Base-by-base conservation (phyloP, 345 rosid genomes). In the Eucalyptus curtisii region DNA sequence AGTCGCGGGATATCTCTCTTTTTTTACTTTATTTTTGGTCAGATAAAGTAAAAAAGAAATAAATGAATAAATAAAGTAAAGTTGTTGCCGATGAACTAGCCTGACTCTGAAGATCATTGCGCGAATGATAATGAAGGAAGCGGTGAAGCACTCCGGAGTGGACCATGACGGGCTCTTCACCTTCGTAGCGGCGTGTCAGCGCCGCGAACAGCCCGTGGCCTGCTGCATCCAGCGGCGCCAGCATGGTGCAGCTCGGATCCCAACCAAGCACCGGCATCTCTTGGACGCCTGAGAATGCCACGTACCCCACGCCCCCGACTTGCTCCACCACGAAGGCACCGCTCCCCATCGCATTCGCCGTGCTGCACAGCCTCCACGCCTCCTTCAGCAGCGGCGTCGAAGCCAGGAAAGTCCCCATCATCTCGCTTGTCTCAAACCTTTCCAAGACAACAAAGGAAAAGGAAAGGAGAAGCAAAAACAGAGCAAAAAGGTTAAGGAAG, bases 341-440 rank as follows among this genome's bases (percentile, higher is more conserved):
- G 2, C 90, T 31, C 14, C 80, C 55, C 1, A 37, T 76, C 1
- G 92, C 84, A 82, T 90, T 92, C 82, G 95, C 94, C 1, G 66
- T 49, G 87, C 88, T 86, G 94, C 99, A 95, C 13, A 92, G 86
- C 55, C 90, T 89, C 99, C 99, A 97, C 37, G 99, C 91, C 40
- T 94, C 93, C 19, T 90, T 50, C 15, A 94, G 88, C 86, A 96
- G 24, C 0, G 94, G 92, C 14, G 97, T 96, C 22, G 99, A 94
- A 10, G 95, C 92, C 84, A 97, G 44, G 89, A 93, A 92, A 52
- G 89, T 89, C 9, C 98, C 98, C 61, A 92, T 91, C 89, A 94
- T 89, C 94, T 96, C 99, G 89, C 98, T 94, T 57, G 94, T 93
- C 92, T 96, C 99, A 80, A 96, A 96, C 89, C 96, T 91, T 90